phyloP scores from a whole-genome alignment of 129 eudicot genomes.

The Chrysanthemum lavandulifolium region DNA sequence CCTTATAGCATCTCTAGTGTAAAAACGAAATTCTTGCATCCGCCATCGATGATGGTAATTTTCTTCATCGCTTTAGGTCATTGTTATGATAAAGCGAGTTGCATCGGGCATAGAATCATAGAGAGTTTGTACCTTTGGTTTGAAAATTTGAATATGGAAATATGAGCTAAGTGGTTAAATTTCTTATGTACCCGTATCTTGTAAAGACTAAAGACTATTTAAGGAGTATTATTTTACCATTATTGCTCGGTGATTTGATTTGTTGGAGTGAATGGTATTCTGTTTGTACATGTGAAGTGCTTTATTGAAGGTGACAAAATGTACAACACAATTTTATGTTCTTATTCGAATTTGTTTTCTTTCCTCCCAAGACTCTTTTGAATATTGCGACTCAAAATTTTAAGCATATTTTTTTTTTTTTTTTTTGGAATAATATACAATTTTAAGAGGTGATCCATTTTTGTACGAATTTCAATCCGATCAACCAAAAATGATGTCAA shows the following conservation, averaged over 20 bases:
- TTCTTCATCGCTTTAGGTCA: slow-evolving; percentile 9
- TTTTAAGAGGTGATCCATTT: no score
- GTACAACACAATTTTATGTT: slow-evolving; percentile 20
- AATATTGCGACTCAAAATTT: background rate
- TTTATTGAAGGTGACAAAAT: slow-evolving; percentile 37
- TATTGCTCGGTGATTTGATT: slow-evolving; percentile 13
- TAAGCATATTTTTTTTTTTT: no score
- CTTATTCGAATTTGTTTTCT: slow-evolving; percentile 23
- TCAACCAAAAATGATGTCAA: no score
- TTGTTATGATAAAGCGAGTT: background rate
- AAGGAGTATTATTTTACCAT: background rate
- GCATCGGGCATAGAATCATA: no score
- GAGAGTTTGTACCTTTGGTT: slow-evolving; percentile 25
- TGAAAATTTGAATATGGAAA: slow-evolving; percentile 16
- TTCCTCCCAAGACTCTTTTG: slow-evolving; percentile 29
- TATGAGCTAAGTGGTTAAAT: slow-evolving; percentile 11
- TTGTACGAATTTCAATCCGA: no score
- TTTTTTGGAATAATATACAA: no score
- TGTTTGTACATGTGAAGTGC: slow-evolving; percentile 22
- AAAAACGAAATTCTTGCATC: background rate
- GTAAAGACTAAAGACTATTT: background rate
- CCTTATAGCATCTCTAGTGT: no score
- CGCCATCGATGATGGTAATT: slow-evolving; percentile 1
- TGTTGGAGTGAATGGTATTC: slow-evolving; percentile 23
- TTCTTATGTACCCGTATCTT: slow-evolving; percentile 9